A percentile compares a stretch with the other conserved stretches of the same genome.
Evolutionary conservation across 495 filamentous ascomycete genomes (phyloP).

Genomic region (Penicillium macrosclerotiorum): DNA sequence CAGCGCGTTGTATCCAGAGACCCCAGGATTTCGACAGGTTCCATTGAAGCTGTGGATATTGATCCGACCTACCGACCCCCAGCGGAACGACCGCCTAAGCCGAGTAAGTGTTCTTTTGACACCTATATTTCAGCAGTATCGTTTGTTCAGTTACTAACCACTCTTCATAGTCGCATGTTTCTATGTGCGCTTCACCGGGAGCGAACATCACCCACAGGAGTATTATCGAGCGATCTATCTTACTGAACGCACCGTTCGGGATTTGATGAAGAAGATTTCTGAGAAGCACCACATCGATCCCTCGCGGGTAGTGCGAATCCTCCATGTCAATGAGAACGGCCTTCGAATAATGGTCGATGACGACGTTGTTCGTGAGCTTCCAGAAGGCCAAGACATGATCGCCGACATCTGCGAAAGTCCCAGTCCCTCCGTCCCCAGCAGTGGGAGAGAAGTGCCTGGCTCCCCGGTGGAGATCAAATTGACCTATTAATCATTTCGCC

Average conservation of each 20-base stretch:
- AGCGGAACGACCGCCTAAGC: constrained; percentile 64
- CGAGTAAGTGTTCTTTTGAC: constrained; percentile 50
- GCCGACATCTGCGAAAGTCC: constrained; percentile 55
- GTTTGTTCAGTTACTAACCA: constrained; percentile 8
- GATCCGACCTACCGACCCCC: constrained; percentile 84
- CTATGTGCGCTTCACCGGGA: constrained; percentile 67
- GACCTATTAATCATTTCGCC: constrained; percentile 32
- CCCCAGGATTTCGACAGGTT: constrained; percentile 54
- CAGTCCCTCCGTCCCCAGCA: constrained; percentile 3
- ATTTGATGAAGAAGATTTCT: constrained; percentile 69
- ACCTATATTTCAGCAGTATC: neutral
- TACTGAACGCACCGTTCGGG: constrained; percentile 66
- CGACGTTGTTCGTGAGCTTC: constrained; percentile 79
- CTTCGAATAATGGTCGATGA: constrained; percentile 87
- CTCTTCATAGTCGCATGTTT: constrained; percentile 75
- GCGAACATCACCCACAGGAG: constrained; percentile 51
- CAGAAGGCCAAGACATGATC: constrained; percentile 89
- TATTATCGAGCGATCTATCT: constrained; percentile 88
- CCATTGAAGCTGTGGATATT: constrained; percentile 89
- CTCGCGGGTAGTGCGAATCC: constrained; percentile 60
- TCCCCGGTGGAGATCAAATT: constrained; percentile 39
- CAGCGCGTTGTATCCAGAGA: constrained; percentile 44
- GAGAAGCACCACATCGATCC: constrained; percentile 77
- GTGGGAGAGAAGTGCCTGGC: constrained; percentile 9
- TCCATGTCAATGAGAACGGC: constrained; percentile 69